phyloP scores from a whole-genome alignment of 257 asterid genomes.

The Solanum piurae region DNA sequence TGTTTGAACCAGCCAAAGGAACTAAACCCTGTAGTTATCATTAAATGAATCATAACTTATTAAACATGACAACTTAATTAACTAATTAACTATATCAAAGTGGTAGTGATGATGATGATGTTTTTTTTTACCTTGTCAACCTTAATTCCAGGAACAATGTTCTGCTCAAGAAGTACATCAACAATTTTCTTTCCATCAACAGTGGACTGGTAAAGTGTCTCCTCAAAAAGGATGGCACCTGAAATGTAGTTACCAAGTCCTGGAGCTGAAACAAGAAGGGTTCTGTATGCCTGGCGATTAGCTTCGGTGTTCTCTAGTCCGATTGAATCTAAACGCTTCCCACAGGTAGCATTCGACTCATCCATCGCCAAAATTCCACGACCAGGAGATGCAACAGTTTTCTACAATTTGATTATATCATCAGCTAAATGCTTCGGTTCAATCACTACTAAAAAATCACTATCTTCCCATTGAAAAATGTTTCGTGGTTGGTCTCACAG shows the following conservation, averaged over 20 bases:
- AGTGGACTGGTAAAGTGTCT: conserved; percentile 64
- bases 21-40: conserved; percentile 48
- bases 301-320: conserved; percentile 70
- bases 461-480: neutral
- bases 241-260: conserved; percentile 63
- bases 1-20: conserved; percentile 62
- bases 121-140: conserved; percentile 39
- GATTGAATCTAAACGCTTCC: conserved; percentile 63
- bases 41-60: neutral
- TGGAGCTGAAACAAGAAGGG: conserved; percentile 53
- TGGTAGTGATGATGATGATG: neutral
- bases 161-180: conserved; percentile 51
- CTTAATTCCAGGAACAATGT: conserved; percentile 61
- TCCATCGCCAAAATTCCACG: conserved; percentile 73
- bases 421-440: neutral
- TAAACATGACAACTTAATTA: neutral
- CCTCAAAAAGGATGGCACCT: conserved; percentile 66
- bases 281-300: conserved; percentile 62
- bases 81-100: neutral
- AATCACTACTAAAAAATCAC: neutral
- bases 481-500: neutral
- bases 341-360: conserved; percentile 70
- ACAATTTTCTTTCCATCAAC: conserved; percentile 65
- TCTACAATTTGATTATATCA: conserved; percentile 16
- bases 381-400: conserved; percentile 63